Evolutionary conservation across 257 asterid species (phyloP), one percentile per base, ranked within the genome.

Genomic region (Solanum dulcamara): DNA sequence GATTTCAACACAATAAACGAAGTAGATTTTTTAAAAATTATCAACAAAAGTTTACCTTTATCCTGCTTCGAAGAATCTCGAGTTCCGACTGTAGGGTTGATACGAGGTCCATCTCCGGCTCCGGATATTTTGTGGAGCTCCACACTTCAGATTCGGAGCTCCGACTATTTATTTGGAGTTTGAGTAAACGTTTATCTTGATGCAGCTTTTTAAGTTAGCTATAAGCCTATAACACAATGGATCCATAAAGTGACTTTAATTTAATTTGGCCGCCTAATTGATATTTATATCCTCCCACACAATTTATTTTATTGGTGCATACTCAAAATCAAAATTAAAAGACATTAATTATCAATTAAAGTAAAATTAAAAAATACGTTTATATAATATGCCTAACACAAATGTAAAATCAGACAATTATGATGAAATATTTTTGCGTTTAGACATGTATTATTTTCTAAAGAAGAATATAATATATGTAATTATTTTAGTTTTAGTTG

Each of bases 51-150:
- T 15, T 24, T 89, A 94, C 98, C 66, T 89, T 88, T 68, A 93
- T 83, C 86, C 93, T 90, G 85, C 67, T 85, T 59, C 86, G 94
- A 80, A 94, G 98, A 89, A 83, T 77, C 64, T 88, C 89, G 38
- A 93, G 77, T 86, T 90, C 90, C 3, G 85, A 44, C 55, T 66
- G 93, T 67, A 92, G 88, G 53, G 91, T 77, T 13, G 81, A 53
- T 83, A 88, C 82, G 87, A 81, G 81, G 51, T 91, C 90, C 67
- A 50, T 84, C 62, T 40, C 86, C 87, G 83, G 26, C 38, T 38
- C 55, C 48, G 81, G 87, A 7, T 1, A 1, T 26, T 24, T 32
- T 7, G 13, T n/a, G 32, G 24, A 44, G 83, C 50, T 57, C 81
- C 53, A 35, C 6, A 50, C 20, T 72, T 72, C 81, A 77, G 85